A percentile compares a stretch with the other conserved stretches of the same genome.
These are phyloP conservation scores for Ophiobolus disseminans DNA, from an alignment of 2,329 filamentous ascomycete species.

Conservation along the genomic window DNA sequence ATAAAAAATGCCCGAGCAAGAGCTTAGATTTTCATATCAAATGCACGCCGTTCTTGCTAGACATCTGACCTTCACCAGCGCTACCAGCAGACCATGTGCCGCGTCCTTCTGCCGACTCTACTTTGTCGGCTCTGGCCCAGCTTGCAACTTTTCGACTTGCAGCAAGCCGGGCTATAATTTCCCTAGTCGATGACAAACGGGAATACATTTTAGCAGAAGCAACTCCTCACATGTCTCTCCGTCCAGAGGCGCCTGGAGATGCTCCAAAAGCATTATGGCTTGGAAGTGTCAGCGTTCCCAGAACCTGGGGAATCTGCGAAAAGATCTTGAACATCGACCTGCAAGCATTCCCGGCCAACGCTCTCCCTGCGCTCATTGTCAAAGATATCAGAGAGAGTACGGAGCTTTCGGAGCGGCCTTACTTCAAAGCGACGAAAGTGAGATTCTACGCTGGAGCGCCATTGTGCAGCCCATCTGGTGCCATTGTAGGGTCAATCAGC, in stretches of 20 bases:
- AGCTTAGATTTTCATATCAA: too few species aligned
- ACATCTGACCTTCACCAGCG: too few species aligned
- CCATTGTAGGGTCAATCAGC: slow-evolving; percentile 33
- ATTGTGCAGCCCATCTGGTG: slow-evolving; percentile 29
- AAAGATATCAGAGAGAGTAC: slow-evolving; percentile 1
- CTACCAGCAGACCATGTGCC: slow-evolving; percentile 25
- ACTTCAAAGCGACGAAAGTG: slow-evolving; percentile 6
- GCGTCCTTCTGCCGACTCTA: slow-evolving; percentile 33
- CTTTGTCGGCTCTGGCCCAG: slow-evolving; percentile 46
- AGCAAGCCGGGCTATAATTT: slow-evolving; percentile 44
- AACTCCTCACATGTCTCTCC: slow-evolving; percentile 38
- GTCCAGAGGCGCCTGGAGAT: slow-evolving; percentile 7
- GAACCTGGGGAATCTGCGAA: slow-evolving; percentile 18
- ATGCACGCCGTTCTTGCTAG: too few species aligned
- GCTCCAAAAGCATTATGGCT: slow-evolving; percentile 30
- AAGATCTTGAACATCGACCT: slow-evolving; percentile 4
- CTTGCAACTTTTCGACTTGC: slow-evolving; percentile 43
- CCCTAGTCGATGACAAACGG: slow-evolving; percentile 42
- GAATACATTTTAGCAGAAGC: slow-evolving; percentile 51
- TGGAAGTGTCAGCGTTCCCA: slow-evolving; percentile 40
- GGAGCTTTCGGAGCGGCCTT: background rate
- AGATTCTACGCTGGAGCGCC: slow-evolving; percentile 41
- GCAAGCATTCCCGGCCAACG: background rate
- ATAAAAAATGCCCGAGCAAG: too few species aligned
- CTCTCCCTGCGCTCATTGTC: slow-evolving; percentile 1